phyloP scores from a whole-genome alignment of 768 basidiomycete genomes.

The Suillus placidus region DNA sequence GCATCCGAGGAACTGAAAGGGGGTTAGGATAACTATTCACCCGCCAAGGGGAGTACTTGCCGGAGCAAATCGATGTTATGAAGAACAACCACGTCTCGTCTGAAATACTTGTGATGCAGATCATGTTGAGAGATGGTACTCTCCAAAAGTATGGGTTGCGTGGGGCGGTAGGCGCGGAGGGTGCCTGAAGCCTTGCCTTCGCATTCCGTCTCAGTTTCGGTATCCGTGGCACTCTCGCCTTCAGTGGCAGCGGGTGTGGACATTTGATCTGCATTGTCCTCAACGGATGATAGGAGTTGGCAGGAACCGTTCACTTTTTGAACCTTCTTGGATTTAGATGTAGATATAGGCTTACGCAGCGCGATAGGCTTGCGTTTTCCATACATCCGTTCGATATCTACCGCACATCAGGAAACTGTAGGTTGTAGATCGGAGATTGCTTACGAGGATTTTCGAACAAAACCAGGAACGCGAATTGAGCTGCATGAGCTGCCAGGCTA shows the following conservation, averaged over 20 bases:
- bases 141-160: slow-evolving; percentile 17
- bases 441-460: slow-evolving; percentile 97
- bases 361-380: slow-evolving; percentile 91
- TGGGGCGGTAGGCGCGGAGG: not conserved
- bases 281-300: slow-evolving; percentile 18
- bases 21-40: not conserved
- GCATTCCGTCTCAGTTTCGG: slow-evolving; percentile 63
- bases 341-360: slow-evolving; percentile 68
- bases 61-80: slow-evolving; percentile 84
- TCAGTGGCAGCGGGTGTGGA: slow-evolving; percentile 70
- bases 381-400: slow-evolving; percentile 93
- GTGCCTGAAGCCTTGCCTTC: slow-evolving; percentile 46
- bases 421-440: slow-evolving; percentile 31
- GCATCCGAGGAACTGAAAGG: slow-evolving; percentile 76
- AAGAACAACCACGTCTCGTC: slow-evolving; percentile 81
- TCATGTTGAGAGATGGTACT: slow-evolving; percentile 78
- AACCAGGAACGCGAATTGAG: slow-evolving; percentile 94
- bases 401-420: slow-evolving; percentile 8
- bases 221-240: slow-evolving; percentile 74
- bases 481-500: slow-evolving; percentile 91
- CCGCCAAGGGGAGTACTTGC: slow-evolving; percentile 42
- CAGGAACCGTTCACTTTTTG: slow-evolving; percentile 16
- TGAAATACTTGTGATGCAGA: slow-evolving; percentile 86
- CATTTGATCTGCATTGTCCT: slow-evolving; percentile 33
- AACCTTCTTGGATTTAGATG: slow-evolving; percentile 21